These are phyloP conservation scores for Cucurbita argyrosperma DNA, from an alignment of 306 rosid genomes.

Conservation along the genomic window DNA sequence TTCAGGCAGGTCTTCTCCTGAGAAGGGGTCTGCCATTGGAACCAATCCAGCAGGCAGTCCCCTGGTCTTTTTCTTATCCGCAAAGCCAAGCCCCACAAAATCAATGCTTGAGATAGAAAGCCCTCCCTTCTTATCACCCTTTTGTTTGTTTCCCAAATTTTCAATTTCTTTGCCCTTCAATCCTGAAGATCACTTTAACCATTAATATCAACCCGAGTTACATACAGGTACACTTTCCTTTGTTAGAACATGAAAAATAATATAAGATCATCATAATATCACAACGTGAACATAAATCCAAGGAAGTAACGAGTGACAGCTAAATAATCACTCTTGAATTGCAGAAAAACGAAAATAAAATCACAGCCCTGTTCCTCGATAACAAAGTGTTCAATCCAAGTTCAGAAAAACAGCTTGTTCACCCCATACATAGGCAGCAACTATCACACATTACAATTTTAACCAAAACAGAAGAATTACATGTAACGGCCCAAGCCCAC, in stretches of 20 bases:
- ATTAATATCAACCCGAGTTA: constrained; percentile 15
- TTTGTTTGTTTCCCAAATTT: constrained; percentile 11
- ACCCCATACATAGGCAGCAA: background rate
- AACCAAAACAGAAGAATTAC: background rate
- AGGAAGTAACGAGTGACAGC: background rate
- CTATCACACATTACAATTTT: background rate
- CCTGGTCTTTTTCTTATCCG: constrained; percentile 55
- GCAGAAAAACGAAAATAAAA: background rate
- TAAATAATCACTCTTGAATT: background rate
- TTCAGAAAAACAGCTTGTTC: background rate
- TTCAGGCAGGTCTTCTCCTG: constrained; percentile 33
- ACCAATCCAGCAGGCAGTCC: constrained; percentile 68
- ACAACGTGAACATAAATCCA: background rate
- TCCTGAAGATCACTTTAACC: constrained; percentile 28
- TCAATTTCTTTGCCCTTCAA: constrained; percentile 10
- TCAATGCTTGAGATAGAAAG: constrained; percentile 62
- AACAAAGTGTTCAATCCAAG: background rate
- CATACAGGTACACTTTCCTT: background rate
- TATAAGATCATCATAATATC: background rate
- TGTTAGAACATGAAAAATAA: background rate
- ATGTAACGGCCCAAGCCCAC: no score
- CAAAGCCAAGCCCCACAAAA: constrained; percentile 72
- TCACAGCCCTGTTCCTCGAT: background rate
- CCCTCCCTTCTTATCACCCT: constrained; percentile 31
- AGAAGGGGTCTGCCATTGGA: constrained; percentile 51